phyloP scores from a whole-genome alignment of 129 eudicot genomes.

The Ambrosia trifida region DNA sequence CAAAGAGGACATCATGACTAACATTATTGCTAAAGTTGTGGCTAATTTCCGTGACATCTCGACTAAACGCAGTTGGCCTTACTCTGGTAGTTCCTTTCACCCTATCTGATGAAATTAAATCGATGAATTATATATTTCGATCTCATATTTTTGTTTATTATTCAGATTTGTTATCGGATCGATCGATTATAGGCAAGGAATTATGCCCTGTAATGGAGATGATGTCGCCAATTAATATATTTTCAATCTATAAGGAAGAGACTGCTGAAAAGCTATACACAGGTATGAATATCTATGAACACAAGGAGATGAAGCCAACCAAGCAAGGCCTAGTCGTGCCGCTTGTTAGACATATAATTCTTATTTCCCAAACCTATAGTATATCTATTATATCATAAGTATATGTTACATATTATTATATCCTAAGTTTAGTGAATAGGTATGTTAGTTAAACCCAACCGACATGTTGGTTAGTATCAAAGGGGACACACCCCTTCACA shows the following conservation, averaged over 20 bases:
- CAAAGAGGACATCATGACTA: no score
- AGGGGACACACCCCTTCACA: no score
- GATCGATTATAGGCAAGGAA: not conserved
- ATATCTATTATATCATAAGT: no score
- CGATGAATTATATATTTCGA: not conserved
- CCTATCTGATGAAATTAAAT: not conserved
- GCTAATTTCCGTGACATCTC: no score
- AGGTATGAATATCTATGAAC: not conserved
- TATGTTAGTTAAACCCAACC: no score
- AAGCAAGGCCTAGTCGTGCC: not conserved
- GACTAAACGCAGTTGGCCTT: not conserved
- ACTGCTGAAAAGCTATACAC: not conserved
- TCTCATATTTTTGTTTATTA: not conserved
- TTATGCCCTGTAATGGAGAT: not conserved
- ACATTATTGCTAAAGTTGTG: no score
- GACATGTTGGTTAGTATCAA: no score
- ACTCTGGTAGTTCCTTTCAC: not conserved
- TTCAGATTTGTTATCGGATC: not conserved
- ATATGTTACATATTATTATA: no score
- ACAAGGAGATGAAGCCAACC: not conserved
- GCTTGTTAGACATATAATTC: no score
- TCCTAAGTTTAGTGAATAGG: no score
- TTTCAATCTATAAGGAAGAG: not conserved
- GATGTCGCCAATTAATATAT: not conserved
- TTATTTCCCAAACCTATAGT: no score